Base-by-base conservation (phyloP, 129 eudicot genomes). In the Helichrysum umbraculigerum region DNA sequence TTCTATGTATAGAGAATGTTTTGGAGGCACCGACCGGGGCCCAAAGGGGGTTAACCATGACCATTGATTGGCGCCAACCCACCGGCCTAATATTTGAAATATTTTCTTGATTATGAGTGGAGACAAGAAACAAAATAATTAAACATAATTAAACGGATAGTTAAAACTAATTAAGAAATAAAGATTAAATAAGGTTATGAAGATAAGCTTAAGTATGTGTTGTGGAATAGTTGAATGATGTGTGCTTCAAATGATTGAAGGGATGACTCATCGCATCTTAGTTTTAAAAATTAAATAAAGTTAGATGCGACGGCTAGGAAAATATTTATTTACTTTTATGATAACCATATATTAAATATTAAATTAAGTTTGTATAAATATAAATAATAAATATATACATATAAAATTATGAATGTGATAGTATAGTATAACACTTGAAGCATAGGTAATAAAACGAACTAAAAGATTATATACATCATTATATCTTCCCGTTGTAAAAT, bases 11-110 rank as follows among this genome's bases (percentile, higher is more conserved):
- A 80, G 62, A 74, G 63, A 67, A 62, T 66, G 60, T 52, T 64
- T 42, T 74, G 76, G 75, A 66, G 72, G 72, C 77, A 86, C 90
- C 85, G 83, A 39, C 90, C 90, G 72, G 87, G 85, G 78, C 85
- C 78, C 73, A 62, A 73, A 52, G 9, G 54, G 54, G 71, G 70
- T 44, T 54, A 61, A 70, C 22, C 34, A 28, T 56, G 69, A 63
- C 81, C 76, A 60, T 59, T 78, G 34, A 87, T 83, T 84, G 82
- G 88, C 29, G 84, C 88, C 82, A 81, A 58, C 78, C 91, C 82
- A 84, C 91, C 91, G 91, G 82, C 91, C 85, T 78, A 7, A 29
- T 19, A 62, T 51, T 58, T 61, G 57, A 58, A 28, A 59, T 28
- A 74, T 62, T 32, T 64, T 70, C 66, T 52, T 47, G 77, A 74